Conservation (phyloP, 495 filamentous ascomycete species). For the Penicillium egyptiacum region DNA sequence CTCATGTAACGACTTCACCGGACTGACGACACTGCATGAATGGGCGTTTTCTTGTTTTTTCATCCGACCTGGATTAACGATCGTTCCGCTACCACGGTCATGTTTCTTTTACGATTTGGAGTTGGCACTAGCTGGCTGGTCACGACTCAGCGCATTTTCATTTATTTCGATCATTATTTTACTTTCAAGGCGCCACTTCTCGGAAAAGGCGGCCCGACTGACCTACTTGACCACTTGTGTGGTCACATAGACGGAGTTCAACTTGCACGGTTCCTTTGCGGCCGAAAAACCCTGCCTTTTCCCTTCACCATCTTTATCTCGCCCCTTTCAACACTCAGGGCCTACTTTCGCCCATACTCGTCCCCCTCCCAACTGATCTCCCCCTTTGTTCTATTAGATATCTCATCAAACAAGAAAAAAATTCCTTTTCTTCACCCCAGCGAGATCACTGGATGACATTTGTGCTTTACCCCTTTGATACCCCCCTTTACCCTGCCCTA, state of each 20-base stretch:
- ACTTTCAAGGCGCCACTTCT: conserved; percentile 15
- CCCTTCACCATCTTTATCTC: conserved; percentile 6
- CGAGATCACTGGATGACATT: conserved; percentile 23
- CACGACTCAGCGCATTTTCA: conserved; percentile 33
- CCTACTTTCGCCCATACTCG: conserved; percentile 29
- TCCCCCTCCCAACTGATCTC: conserved; percentile 1
- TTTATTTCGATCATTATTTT: conserved; percentile 15
- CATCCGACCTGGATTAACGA: conserved; percentile 29
- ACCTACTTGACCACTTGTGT: conserved; percentile 9
- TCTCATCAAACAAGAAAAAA: conserved; percentile 32
- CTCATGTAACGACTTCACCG: conserved; percentile 49
- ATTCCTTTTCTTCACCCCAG: conserved; percentile 23
- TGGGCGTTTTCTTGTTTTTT: conserved; percentile 44
- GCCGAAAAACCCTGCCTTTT: conserved; percentile 16
- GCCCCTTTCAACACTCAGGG: conserved; percentile 18
- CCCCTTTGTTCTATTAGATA: conserved; percentile 31
- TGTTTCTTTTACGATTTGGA: conserved; percentile 35
- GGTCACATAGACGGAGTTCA: conserved; percentile 14
- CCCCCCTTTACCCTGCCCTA: conserved; percentile 19
- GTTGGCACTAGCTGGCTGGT: conserved; percentile 42
- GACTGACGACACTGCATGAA: conserved; percentile 50
- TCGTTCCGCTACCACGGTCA: conserved; percentile 26
- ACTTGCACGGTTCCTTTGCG: conserved; percentile 16
- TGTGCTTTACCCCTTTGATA: conserved; percentile 29
- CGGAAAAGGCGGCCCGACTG: neutral